Evolutionary conservation across 2,329 filamentous ascomycete species (phyloP).

Genomic region (Pseudofabraea citricarpa): DNA sequence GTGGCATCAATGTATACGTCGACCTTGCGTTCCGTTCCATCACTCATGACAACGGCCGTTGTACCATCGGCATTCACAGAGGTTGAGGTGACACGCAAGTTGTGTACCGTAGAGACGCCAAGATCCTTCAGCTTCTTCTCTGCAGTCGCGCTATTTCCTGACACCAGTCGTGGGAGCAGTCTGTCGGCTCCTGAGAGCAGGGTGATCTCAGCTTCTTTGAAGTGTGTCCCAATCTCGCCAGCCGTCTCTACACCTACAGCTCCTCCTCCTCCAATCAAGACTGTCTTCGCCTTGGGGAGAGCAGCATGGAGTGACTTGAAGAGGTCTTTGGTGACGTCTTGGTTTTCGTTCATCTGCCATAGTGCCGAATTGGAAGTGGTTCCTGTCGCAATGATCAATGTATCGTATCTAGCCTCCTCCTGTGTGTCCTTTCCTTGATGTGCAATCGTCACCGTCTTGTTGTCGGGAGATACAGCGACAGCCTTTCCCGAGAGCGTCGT

Average conservation of each 20-base stretch:
- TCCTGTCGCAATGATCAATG: conserved; percentile 50
- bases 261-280: conserved; percentile 26
- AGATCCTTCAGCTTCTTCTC: conserved; percentile 42
- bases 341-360: conserved; percentile 41
- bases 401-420: conserved; percentile 39
- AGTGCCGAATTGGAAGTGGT: conserved; percentile 33
- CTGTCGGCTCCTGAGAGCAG: conserved; percentile 10
- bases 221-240: conserved; percentile 24
- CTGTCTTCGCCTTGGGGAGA: conserved; percentile 14
- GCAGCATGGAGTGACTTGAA: conserved; percentile 28
- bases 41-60: conserved; percentile 33
- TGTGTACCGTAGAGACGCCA: conserved; percentile 41
- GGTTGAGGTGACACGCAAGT: conserved; percentile 32
- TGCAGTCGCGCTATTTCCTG: conserved; percentile 10
- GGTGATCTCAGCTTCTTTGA: conserved; percentile 13
- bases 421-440: background rate
- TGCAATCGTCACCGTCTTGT: conserved; percentile 37
- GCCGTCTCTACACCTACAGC: conserved; percentile 27
- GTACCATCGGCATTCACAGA: conserved; percentile 23
- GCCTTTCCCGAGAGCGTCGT: conserved; percentile 46
- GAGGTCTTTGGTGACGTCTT: conserved; percentile 18
- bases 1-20: conserved; percentile 43
- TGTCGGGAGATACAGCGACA: conserved; percentile 37
- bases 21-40: conserved; percentile 35
- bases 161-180: conserved; percentile 7